These are phyloP conservation scores for Aspergillus carlsbadensis DNA, from an alignment of 495 filamentous ascomycete genomes.

Conservation along the genomic window DNA sequence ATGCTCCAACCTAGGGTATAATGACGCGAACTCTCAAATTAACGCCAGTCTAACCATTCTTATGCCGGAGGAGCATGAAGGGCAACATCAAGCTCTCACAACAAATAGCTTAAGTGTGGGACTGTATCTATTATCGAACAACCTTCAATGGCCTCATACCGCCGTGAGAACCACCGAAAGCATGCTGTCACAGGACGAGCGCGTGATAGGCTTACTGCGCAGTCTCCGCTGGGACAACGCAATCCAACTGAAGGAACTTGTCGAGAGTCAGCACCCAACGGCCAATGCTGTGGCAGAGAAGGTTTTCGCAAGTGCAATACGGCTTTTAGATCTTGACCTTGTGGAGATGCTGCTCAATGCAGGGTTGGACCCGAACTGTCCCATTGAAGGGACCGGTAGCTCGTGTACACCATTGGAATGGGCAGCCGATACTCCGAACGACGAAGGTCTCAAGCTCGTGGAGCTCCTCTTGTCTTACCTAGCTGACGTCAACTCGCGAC, in stretches of 20 bases:
- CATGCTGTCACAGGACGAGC: neutral
- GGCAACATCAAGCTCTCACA: too few species aligned
- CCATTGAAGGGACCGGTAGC: neutral
- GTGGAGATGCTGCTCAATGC: neutral
- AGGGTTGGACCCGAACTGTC: neutral
- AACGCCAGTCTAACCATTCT: too few species aligned
- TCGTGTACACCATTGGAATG: neutral
- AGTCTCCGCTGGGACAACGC: neutral
- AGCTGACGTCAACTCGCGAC: neutral
- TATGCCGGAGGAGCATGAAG: too few species aligned
- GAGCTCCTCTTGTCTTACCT: neutral
- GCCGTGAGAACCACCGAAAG: neutral
- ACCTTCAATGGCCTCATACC: neutral
- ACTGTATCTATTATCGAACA: neutral
- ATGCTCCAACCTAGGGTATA: too few species aligned
- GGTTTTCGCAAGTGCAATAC: neutral
- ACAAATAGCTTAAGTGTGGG: neutral
- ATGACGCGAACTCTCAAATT: too few species aligned
- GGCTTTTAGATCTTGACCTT: neutral
- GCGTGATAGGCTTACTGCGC: neutral
- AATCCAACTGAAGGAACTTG: neutral
- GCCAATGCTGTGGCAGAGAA: neutral
- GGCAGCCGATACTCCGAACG: neutral
- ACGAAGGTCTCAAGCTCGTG: neutral
- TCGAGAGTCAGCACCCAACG: neutral